Conservation (phyloP, 1,284 basidiomycete species). For the Ustilago hordei region DNA sequence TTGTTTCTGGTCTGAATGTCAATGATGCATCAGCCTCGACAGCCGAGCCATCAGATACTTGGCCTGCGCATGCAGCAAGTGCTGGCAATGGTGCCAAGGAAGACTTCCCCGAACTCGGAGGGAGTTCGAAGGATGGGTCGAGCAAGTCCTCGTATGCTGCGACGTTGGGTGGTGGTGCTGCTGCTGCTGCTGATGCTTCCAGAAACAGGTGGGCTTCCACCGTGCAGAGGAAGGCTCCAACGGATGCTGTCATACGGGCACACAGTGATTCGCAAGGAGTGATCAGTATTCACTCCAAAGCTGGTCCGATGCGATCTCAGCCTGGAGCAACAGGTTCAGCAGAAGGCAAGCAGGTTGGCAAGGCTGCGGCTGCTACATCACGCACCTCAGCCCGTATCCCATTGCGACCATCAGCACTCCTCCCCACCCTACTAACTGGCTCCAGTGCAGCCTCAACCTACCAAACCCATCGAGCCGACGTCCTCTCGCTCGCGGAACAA, state of each 20-base stretch:
- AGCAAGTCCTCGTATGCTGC: slow-evolving; percentile 45
- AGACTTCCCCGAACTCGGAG: slow-evolving; percentile 85
- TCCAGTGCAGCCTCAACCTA: slow-evolving; percentile 80
- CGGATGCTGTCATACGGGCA: slow-evolving; percentile 27
- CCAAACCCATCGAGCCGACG: slow-evolving; percentile 84
- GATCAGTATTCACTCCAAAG: slow-evolving; percentile 42
- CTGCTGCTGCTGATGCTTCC: slow-evolving; percentile 36
- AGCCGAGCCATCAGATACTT: slow-evolving; percentile 62
- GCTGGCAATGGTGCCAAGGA: slow-evolving; percentile 68
- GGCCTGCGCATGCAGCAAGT: background rate
- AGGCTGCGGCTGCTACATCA: background rate
- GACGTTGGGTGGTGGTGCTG: slow-evolving; percentile 21
- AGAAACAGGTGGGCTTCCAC: slow-evolving; percentile 62
- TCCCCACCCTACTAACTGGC: slow-evolving; percentile 81
- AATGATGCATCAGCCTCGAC: slow-evolving; percentile 71
- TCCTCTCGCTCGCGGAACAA: slow-evolving; percentile 89
- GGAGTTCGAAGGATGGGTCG: slow-evolving; percentile 9
- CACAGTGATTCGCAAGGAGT: slow-evolving; percentile 35
- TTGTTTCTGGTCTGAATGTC: slow-evolving; percentile 64
- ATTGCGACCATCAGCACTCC: slow-evolving; percentile 83
- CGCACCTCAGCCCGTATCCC: slow-evolving; percentile 67
- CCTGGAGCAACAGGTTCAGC: slow-evolving; percentile 2
- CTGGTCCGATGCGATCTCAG: slow-evolving; percentile 25
- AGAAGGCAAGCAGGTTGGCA: slow-evolving; percentile 10
- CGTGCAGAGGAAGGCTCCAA: slow-evolving; percentile 38